Evolutionary conservation across 345 rosid species (phyloP), one percentile per base, ranked within the genome.

Genomic region (Rhodamnia rubescens): DNA sequence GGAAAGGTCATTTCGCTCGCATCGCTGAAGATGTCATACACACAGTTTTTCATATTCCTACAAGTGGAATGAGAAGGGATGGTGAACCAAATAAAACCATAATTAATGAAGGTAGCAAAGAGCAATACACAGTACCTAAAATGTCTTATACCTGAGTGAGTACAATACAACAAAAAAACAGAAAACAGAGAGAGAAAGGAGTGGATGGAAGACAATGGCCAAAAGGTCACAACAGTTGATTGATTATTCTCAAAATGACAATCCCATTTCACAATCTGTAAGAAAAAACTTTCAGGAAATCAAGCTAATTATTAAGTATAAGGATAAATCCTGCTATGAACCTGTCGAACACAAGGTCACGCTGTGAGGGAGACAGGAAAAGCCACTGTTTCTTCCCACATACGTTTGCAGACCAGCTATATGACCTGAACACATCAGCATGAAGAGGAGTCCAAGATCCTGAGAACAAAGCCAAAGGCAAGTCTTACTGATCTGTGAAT

Each of bases 371-470:
- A 84, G 98, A 88, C 83, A 95, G 92, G 84, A 96, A 93, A 85
- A 93, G 89, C 98, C 98, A 97, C 87, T 86, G 91, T 88, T 97
- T 97, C 92, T 84, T 93, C 87, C 99, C 98, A 59, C 98, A 97
- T 6, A 94, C 96, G 51, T 96, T 97, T 11, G 98, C 98, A 82
- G 99, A 96, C 98, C 98, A 96, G 86, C 98, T 97, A 87, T 92
- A 96, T 42, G 99, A 96, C 90, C 98, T 92, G 91, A 96, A 95
- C 84, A 97, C 99, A 93, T 97, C 98, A 82, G 98, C 98, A 69
- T 97, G 98, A 87, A 97, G 93, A 87, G 98, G 98, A 36, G 98
- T 97, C 98, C 98, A 96, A 82, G 99, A 94, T 87, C 98, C 98
- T 97, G 92, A 86, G 89, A 26, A 81, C 87, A 89, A 85, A 85